These are phyloP conservation scores for Sporothrix euskadiensis DNA, from an alignment of 2,329 filamentous ascomycete species.

Conservation along the genomic window DNA sequence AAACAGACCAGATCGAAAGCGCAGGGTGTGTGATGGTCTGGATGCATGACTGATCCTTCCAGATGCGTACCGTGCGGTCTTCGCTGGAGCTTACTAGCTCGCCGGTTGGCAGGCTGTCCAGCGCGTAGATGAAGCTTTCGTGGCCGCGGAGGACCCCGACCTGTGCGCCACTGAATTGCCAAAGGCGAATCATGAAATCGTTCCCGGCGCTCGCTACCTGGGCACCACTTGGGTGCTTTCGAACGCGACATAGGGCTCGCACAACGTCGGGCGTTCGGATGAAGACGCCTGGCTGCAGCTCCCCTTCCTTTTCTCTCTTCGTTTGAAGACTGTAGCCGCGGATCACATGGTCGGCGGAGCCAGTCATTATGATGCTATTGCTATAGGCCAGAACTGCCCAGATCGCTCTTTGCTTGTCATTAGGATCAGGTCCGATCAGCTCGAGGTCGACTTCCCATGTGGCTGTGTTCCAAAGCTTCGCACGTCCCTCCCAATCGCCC, in stretches of 20 bases:
- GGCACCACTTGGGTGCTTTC: constrained; percentile 74
- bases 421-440: constrained; percentile 58
- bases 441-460: constrained; percentile 78
- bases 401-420: constrained; percentile 56
- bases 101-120: constrained; percentile 75
- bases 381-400: constrained; percentile 91
- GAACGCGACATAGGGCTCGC: constrained; percentile 80
- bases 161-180: constrained; percentile 76
- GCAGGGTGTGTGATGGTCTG: constrained; percentile 97
- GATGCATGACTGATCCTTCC: constrained; percentile 78
- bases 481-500: constrained; percentile 90
- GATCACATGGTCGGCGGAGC: constrained; percentile 85
- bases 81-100: constrained; percentile 91
- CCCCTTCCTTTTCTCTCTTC: constrained; percentile 47
- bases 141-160: constrained; percentile 81
- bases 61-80: constrained; percentile 89
- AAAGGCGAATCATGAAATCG: constrained; percentile 83
- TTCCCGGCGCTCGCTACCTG: constrained; percentile 96
- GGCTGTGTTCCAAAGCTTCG: constrained; percentile 79
- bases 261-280: constrained; percentile 77
- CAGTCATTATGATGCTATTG: constrained; percentile 79
- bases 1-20: constrained; percentile 92
- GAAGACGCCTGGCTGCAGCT: constrained; percentile 54
- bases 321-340: constrained; percentile 75
- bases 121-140: constrained; percentile 90